A percentile compares a stretch with the other conserved stretches of the same genome.
phyloP scores from a whole-genome alignment of 2,329 filamentous ascomycete species.

The Teratosphaeria pseudoeucalypti region DNA sequence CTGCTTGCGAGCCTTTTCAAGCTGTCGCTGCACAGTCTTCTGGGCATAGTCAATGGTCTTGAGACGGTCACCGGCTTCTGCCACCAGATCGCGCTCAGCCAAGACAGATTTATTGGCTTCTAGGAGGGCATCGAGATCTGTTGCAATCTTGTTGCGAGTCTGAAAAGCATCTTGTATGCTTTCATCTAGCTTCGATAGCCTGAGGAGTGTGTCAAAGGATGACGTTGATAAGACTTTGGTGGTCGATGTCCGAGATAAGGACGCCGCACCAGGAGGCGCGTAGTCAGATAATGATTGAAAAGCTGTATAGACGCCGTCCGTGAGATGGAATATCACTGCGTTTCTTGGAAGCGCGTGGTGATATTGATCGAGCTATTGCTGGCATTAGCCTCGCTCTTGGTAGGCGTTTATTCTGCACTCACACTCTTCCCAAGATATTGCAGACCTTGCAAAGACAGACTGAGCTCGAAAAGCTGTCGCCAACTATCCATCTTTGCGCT shows the following conservation, averaged over 20 bases:
- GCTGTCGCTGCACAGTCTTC: conserved; percentile 52
- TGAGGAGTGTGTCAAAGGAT: conserved; percentile 81
- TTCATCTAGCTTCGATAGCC: conserved; percentile 75
- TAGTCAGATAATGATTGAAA: conserved; percentile 18
- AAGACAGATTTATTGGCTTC: conserved; percentile 30
- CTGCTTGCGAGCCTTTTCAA: conserved; percentile 51
- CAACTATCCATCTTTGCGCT: conserved; percentile 40
- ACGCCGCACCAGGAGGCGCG: conserved; percentile 4
- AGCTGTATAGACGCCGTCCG: conserved; percentile 67
- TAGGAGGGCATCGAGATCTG: conserved; percentile 58
- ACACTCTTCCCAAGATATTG: conserved; percentile 64
- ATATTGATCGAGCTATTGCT: conserved; percentile 43
- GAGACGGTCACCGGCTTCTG: conserved; percentile 35
- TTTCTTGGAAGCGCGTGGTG: conserved; percentile 69
- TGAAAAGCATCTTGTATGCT: conserved; percentile 82
- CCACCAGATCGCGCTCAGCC: conserved; percentile 23
- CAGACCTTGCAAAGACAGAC: conserved; percentile 59
- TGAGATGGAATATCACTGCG: conserved; percentile 73
- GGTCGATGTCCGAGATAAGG: conserved; percentile 23
- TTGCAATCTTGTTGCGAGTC: conserved; percentile 61
- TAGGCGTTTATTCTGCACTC: conserved; percentile 11
- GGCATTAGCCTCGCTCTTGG: conserved; percentile 1
- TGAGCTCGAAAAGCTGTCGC: conserved; percentile 61
- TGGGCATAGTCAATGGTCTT: conserved; percentile 43
- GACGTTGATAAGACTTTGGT: conserved; percentile 51